Base-by-base conservation (phyloP, 306 rosid species). In the Lathyrus sativus region DNA sequence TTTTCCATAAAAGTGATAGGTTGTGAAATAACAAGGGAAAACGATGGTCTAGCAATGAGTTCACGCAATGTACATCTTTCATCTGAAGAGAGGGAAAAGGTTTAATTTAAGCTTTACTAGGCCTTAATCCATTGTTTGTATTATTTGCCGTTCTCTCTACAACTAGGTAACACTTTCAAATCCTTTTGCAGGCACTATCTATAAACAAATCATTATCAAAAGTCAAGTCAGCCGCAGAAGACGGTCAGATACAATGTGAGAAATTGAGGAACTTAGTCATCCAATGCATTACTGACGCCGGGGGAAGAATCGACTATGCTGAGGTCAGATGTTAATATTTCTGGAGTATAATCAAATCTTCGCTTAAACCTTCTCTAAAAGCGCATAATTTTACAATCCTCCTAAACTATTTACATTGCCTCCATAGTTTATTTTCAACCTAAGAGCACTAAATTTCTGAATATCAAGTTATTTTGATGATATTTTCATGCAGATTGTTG, bases 21-120 rank as follows among this genome's bases (percentile, higher is more conserved):
- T 48, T 87, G 82, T 28, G 95, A 91, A 43, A 48, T 90, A 57
- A 70, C 74, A 14, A 91, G 97, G 4, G 96, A 90, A 4, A 53
- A 15, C 0, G 97, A 93, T 74, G 99, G 99, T 62, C 81, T 93
- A 7, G 99, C 99, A 66, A 74, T 88, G 99, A 87, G 99, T 77
- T 93, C 97, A 0, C 92, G 99, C 66, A 93, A 93, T 62, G 99
- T 93, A 67, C 82, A 48, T 71, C 96, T 93, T 74, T 84, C 89
- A 54, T 84, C 81, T 14, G 84, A 84, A 84, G 89, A 90, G 72
- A 78, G 97, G 83, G 69, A 79, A 68, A 82, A 88, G 96, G 99
- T 93, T 17, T 73, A 2, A 45, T n/a, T 67, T 71, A 28, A 19
- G 43, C 28, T 50, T 11, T 49, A 51, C 49, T 15, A 22, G 2